phyloP scores from a whole-genome alignment of 1,284 basidiomycete species.

The Violaceomyces palustris region DNA sequence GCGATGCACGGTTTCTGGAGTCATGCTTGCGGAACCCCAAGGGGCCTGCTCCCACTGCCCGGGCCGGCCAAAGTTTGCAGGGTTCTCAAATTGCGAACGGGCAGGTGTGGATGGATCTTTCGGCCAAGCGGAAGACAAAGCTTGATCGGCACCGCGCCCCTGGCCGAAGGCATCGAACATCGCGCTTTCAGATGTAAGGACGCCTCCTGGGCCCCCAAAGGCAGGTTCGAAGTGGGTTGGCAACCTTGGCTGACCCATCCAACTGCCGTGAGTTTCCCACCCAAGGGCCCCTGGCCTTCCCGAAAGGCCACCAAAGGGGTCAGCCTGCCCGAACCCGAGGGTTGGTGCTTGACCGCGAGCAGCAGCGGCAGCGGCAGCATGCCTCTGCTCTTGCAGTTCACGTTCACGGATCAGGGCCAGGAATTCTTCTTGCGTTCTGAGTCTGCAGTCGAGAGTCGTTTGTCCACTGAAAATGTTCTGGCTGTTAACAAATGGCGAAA shows the following conservation, averaged over 20 bases:
- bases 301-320: slow-evolving; percentile 12
- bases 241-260: too few species aligned
- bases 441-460: slow-evolving; percentile 6
- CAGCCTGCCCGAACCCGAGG: slow-evolving; percentile 20
- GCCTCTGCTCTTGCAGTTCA: slow-evolving; percentile 35
- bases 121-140: slow-evolving; percentile 19
- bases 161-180: slow-evolving; percentile 17
- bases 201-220: slow-evolving; percentile 17
- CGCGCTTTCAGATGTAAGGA: slow-evolving; percentile 14
- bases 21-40: slow-evolving; percentile 13
- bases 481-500: slow-evolving; percentile 24
- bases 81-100: slow-evolving; percentile 19
- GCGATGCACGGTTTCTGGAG: slow-evolving; percentile 18
- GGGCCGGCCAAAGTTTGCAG: not conserved
- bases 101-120: slow-evolving; percentile 14
- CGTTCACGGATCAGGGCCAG: slow-evolving; percentile 30
- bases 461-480: slow-evolving; percentile 11
- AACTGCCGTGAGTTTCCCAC: too few species aligned
- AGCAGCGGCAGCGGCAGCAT: slow-evolving; percentile 18
- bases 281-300: too few species aligned
- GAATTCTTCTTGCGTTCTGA: slow-evolving; percentile 34
- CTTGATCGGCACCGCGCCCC: slow-evolving; percentile 11
- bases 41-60: slow-evolving; percentile 21
- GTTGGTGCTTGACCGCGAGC: slow-evolving; percentile 13
- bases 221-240: slow-evolving; percentile 18